Percentiles rank a stretch among this genome's conserved stretches.
Conservation (phyloP, 805 yeast species). For the Kuraishia floccosa region DNA sequence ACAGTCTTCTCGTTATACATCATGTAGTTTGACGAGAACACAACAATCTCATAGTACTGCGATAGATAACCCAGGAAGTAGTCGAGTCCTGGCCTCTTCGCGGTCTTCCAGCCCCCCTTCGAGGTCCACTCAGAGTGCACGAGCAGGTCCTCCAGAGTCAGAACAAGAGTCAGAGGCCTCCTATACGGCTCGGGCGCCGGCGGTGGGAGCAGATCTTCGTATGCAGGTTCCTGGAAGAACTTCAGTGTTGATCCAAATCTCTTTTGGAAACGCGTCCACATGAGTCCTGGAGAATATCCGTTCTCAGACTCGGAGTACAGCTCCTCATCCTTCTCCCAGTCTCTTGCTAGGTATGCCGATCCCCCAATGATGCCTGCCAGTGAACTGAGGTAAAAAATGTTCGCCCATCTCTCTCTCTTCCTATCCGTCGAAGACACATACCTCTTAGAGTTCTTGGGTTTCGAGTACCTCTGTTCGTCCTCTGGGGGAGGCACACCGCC, state of each 20-base stretch:
- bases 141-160: conserved; percentile 82
- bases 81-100: conserved; percentile 97
- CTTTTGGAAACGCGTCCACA: conserved; percentile 58
- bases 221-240: conserved; percentile 87
- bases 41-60: conserved; percentile 90
- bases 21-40: conserved; percentile 78
- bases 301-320: conserved; percentile 36
- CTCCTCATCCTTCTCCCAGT: conserved; percentile 77
- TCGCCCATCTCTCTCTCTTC: conserved; percentile 76
- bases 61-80: conserved; percentile 91
- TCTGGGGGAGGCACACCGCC: too few species aligned
- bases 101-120: conserved; percentile 94
- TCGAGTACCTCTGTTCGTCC: conserved; percentile 9
- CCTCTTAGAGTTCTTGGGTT: conserved; percentile 39
- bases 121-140: conserved; percentile 90
- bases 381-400: conserved; percentile 51
- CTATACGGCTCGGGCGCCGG: conserved; percentile 84
- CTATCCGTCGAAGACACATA: conserved; percentile 59
- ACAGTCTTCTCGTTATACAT: conserved; percentile 78
- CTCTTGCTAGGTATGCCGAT: conserved; percentile 59
- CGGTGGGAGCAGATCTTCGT: conserved; percentile 87
- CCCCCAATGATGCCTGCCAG: conserved; percentile 45
- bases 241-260: conserved; percentile 69
- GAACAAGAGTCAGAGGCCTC: conserved; percentile 83
- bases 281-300: conserved; percentile 56